Percentiles rank a stretch among this genome's conserved stretches.
Evolutionary conservation across 78 protist genomes (phyloP).

Genomic region (slime mould (Dictyostelium discoideum)): DNA sequence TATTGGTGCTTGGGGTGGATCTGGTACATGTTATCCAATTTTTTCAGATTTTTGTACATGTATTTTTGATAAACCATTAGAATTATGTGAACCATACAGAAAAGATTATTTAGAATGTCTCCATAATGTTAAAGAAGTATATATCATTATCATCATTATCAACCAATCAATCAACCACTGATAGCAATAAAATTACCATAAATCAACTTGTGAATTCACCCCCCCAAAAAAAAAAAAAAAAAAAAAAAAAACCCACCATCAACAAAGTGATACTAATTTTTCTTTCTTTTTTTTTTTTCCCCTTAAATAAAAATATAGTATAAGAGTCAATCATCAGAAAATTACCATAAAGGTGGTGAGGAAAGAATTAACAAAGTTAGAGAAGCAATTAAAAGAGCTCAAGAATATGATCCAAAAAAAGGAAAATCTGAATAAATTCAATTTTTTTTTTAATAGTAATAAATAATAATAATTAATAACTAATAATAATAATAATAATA

Average conservation of each 20-base stretch:
- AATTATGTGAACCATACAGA: conserved; percentile 73
- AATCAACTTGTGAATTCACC: neutral
- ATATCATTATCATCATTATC: neutral
- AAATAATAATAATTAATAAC: no score
- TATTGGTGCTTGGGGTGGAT: conserved; percentile 51
- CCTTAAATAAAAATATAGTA: neutral
- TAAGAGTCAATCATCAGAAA: neutral
- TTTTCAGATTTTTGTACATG: conserved; percentile 68
- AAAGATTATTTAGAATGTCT: conserved; percentile 51
- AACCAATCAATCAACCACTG: neutral
- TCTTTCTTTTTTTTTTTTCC: no score
- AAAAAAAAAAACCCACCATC: no score
- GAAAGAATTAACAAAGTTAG: conserved; percentile 27
- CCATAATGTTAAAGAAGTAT: conserved; percentile 49
- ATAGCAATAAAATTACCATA: neutral
- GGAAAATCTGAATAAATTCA: conserved; percentile 47
- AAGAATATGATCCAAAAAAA: conserved; percentile 57
- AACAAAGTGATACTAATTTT: no score
- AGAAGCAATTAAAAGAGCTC: conserved; percentile 61
- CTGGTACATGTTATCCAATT: conserved; percentile 67
- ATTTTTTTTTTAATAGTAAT: no score
- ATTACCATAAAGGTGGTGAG: conserved; percentile 28
- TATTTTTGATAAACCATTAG: conserved; percentile 47
- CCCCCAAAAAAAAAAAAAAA: no score
- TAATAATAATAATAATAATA: no score